Evolutionary conservation across 495 filamentous ascomycete species (phyloP), one percentile per base, ranked within the genome.

Genomic region (Talaromyces proteolyticus): DNA sequence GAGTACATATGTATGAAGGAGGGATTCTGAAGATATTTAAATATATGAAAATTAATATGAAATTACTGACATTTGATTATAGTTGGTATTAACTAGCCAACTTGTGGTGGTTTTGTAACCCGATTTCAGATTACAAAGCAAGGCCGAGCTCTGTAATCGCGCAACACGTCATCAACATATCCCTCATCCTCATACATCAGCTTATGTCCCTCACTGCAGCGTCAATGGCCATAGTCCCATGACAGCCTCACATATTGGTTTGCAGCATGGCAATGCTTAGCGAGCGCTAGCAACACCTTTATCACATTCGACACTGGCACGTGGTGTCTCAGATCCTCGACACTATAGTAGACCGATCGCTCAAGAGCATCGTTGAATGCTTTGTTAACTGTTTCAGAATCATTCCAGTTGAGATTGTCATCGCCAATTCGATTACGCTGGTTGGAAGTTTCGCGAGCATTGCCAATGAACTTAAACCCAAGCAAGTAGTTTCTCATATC

Each of bases 401-500:
- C 18, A 2, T 20, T 2, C 38, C 38, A 41, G 18, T 41, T 16
- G n/a, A 41, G 38, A 18, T 41, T 18, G 16, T 41, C 38, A 20
- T 41, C 38, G 18, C 38, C 38, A 17, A 41, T 41, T 16, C 38
- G 38, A 14, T 41, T 18, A 41, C 16, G 8, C 4, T 34, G 8
- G 8, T 14, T 34, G 29, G 8, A 2, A 2, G 29, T 34, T 8
- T 14, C 29, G 29, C 4, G 8, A 34, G 4, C 20, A 18, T 16
- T 22, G 36, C 25, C 45, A 34, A 38, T 19, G 18, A 21, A 18
- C 18, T 45, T 6, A 38, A 47, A 36, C 7, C 25, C 18, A 22
- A 47, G 36, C 10, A 47, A 19, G 20, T 47, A 47, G 26, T 47
- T 47, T 3, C 4, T 21, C 45, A 37, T 23, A 16, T 47, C 26